Evolutionary conservation across 1,284 basidiomycete species (phyloP).

Genomic region (Leccinum huronense): DNA sequence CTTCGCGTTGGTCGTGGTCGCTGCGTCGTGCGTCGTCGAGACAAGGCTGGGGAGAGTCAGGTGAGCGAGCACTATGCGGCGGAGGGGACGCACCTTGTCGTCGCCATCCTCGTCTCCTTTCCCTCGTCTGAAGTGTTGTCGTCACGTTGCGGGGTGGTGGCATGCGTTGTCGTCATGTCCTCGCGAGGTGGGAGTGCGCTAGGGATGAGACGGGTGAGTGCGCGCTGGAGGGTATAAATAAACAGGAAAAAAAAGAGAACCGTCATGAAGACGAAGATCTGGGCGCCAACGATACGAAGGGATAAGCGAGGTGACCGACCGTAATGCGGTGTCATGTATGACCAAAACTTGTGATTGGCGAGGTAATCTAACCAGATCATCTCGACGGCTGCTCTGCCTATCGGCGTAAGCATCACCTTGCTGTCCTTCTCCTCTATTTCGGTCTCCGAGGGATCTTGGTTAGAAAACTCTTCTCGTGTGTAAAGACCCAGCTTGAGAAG

Average conservation of each 20-base stretch:
- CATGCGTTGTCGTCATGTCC: no score
- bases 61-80: no score
- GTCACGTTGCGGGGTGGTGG: no score
- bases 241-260: slow-evolving; percentile 1
- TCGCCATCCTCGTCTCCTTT: no score
- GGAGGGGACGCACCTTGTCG: no score
- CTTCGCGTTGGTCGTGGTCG: no score
- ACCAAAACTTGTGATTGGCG: slow-evolving; percentile 67
- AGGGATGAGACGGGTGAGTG: no score
- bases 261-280: slow-evolving; percentile 2
- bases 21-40: no score
- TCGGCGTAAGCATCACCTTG: slow-evolving; percentile 52
- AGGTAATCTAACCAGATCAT: slow-evolving; percentile 81
- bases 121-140: no score
- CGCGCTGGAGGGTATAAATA: slow-evolving; percentile 9
- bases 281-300: slow-evolving; percentile 1
- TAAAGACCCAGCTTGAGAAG: slow-evolving; percentile 66
- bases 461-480: slow-evolving; percentile 25
- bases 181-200: no score
- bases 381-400: slow-evolving; percentile 74
- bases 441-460: slow-evolving; percentile 23
- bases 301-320: neutral
- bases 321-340: slow-evolving; percentile 18
- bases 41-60: no score
- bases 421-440: slow-evolving; percentile 44